Conservation (phyloP, 176 grass and related monocot genomes). For the Phragmites australis region DNA sequence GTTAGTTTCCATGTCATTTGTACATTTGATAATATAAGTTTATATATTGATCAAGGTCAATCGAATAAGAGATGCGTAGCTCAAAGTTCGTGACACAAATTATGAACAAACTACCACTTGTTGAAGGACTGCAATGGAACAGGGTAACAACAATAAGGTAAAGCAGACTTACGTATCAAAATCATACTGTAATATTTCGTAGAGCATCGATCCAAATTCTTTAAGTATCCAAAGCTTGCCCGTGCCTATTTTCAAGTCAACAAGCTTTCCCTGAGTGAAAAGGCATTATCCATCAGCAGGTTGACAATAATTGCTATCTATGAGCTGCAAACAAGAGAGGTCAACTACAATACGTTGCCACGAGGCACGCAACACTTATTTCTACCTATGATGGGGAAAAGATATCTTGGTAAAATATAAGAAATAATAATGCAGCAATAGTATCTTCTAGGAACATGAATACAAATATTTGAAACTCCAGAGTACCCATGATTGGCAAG, state of each 20-base stretch:
- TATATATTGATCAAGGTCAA: not conserved
- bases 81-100: not conserved
- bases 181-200: slow-evolving; percentile 73
- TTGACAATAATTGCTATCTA: slow-evolving; percentile 25
- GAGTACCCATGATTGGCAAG: slow-evolving; percentile 6
- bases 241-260: slow-evolving; percentile 76
- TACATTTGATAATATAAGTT: not conserved
- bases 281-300: slow-evolving; percentile 35
- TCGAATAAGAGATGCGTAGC: slow-evolving; percentile 12
- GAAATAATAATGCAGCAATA: slow-evolving; percentile 13
- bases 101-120: not conserved
- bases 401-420: slow-evolving; percentile 8
- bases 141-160: slow-evolving; percentile 30
- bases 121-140: slow-evolving; percentile 29
- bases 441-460: slow-evolving; percentile 12
- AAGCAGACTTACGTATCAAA: slow-evolving; percentile 58
- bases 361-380: not conserved
- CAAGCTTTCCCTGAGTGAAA: slow-evolving; percentile 64
- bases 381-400: not conserved
- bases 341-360: slow-evolving; percentile 17
- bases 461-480: slow-evolving; percentile 23
- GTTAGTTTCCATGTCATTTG: not conserved
- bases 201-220: slow-evolving; percentile 76
- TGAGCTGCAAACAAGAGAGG: not conserved
- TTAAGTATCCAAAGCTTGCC: slow-evolving; percentile 94